Percentiles rank a stretch among this genome's conserved stretches.
phyloP scores from a whole-genome alignment of 2,329 filamentous ascomycete genomes.

The Fusarium sp. region DNA sequence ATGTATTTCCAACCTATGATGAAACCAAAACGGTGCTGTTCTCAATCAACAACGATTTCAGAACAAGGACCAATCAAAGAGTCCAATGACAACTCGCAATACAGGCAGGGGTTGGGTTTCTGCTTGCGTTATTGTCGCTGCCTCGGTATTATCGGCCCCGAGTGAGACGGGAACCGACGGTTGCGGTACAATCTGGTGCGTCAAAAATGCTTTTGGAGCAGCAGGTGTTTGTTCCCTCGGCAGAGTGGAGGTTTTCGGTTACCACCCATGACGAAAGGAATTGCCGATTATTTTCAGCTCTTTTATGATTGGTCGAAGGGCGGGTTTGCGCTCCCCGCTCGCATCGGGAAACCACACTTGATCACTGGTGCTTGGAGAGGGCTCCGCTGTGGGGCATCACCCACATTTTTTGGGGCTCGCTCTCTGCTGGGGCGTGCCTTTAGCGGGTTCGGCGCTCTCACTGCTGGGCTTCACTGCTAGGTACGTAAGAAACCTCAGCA shows the following conservation, averaged over 20 bases:
- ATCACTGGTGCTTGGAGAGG: slow-evolving; percentile 2
- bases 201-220: slow-evolving; percentile 13
- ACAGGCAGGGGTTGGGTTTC: neutral
- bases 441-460: neutral
- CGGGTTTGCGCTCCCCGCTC: slow-evolving; percentile 8
- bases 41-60: neutral
- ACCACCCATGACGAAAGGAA: slow-evolving; percentile 45
- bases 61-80: neutral
- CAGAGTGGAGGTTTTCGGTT: slow-evolving; percentile 45
- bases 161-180: neutral
- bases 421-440: slow-evolving; percentile 11
- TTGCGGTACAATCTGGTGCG: neutral
- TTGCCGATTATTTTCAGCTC: slow-evolving; percentile 44
- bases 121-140: neutral
- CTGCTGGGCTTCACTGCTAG: neutral
- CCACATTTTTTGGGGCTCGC: slow-evolving; percentile 27
- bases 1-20: neutral
- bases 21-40: neutral
- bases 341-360: slow-evolving; percentile 8
- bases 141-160: neutral
- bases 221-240: slow-evolving; percentile 34
- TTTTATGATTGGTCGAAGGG: slow-evolving; percentile 24
- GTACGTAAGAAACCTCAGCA: neutral
- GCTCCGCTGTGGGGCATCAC: slow-evolving; percentile 13
- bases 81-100: neutral